Conservation (phyloP, 306 rosid genomes). For the Fragaria nilgerrensis region DNA sequence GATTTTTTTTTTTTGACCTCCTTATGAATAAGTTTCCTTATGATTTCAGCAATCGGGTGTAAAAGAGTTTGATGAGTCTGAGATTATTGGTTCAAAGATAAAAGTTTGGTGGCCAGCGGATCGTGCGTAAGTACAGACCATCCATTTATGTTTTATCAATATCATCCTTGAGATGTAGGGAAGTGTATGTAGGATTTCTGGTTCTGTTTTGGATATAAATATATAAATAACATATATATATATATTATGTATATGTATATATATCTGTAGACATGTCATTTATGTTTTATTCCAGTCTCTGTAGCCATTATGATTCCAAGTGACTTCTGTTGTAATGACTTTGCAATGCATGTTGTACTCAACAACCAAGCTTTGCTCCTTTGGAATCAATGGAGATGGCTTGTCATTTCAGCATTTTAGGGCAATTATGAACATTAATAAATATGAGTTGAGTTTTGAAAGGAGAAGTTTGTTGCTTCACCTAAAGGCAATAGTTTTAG, state of each 20-base stretch:
- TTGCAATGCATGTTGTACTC: not conserved
- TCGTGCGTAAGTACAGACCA: slow-evolving; percentile 50
- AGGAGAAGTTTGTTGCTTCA: not conserved
- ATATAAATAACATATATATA: not conserved
- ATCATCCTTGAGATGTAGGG: not conserved
- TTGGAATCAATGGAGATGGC: not conserved
- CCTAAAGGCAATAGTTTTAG: not conserved
- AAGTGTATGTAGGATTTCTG: not conserved
- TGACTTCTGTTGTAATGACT: not conserved
- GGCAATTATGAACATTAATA: not conserved
- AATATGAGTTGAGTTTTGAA: not conserved
- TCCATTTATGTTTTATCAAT: slow-evolving; percentile 8
- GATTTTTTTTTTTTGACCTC: slow-evolving; percentile 7
- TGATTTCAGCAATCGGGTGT: slow-evolving; percentile 44
- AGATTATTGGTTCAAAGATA: slow-evolving; percentile 58
- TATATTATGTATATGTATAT: too few species aligned
- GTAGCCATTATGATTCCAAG: not conserved
- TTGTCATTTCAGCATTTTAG: not conserved
- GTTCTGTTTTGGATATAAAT: not conserved
- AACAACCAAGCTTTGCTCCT: not conserved
- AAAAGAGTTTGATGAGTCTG: slow-evolving; percentile 45
- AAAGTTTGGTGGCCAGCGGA: slow-evolving; percentile 93
- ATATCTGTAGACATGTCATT: too few species aligned
- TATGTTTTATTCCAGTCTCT: not conserved
- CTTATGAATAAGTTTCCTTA: slow-evolving; percentile 8